phyloP scores from a whole-genome alignment of 1,284 basidiomycete species.

The Gymnopus androsaceus region DNA sequence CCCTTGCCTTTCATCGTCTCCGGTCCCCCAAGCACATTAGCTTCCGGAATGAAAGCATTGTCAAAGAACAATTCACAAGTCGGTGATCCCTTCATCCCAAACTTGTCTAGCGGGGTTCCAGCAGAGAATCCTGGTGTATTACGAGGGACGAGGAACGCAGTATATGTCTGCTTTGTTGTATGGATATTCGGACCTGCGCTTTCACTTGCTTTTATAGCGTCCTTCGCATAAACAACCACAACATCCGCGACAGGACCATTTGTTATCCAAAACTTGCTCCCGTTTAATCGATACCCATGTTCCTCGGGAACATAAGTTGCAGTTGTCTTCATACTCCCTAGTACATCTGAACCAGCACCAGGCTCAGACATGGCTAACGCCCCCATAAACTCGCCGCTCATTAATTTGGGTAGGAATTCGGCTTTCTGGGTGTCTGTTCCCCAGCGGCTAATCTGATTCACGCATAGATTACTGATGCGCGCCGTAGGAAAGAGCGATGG shows the following conservation, averaged over 20 bases:
- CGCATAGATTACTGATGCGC: slow-evolving; percentile 92
- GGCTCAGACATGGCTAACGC: slow-evolving; percentile 94
- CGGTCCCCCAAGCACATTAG: slow-evolving; percentile 75
- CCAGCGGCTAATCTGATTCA: slow-evolving; percentile 88
- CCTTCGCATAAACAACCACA: slow-evolving; percentile 93
- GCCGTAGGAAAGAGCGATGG: slow-evolving; percentile 90
- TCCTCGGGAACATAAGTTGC: slow-evolving; percentile 66
- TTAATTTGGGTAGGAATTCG: slow-evolving; percentile 85
- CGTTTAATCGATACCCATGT: slow-evolving; percentile 80
- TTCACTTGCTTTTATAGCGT: slow-evolving; percentile 65
- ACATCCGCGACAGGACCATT: slow-evolving; percentile 91
- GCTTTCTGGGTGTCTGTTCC: slow-evolving; percentile 85
- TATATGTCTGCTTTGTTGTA: slow-evolving; percentile 31
- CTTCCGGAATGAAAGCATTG: slow-evolving; percentile 37
- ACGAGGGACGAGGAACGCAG: slow-evolving; percentile 89
- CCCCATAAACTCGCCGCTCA: slow-evolving; percentile 84
- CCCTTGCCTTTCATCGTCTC: slow-evolving; percentile 79
- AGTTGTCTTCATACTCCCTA: slow-evolving; percentile 79
- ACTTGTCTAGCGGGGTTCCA: slow-evolving; percentile 90
- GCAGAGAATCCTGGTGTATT: slow-evolving; percentile 85
- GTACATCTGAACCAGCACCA: slow-evolving; percentile 89
- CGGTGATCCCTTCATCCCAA: slow-evolving; percentile 95
- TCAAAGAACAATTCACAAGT: slow-evolving; percentile 95
- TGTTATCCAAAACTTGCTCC: slow-evolving; percentile 97
- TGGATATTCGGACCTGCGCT: neutral